phyloP scores from a whole-genome alignment of 1,284 basidiomycete genomes.

The Ceratobasidium papillatum region DNA sequence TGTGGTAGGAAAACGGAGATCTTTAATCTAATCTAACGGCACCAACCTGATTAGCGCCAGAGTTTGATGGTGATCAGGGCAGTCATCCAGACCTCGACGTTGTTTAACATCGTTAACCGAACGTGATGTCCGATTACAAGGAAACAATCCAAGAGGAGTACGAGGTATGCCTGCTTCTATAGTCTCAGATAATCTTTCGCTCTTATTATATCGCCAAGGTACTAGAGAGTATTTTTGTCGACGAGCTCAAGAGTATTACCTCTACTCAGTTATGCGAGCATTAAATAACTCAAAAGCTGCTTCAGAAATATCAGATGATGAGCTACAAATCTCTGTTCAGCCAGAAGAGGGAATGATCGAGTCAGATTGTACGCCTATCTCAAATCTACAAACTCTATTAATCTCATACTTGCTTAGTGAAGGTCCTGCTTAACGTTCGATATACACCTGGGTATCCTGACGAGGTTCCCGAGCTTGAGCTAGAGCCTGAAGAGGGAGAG shows the following conservation, averaged over 20 bases:
- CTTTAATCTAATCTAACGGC: slow-evolving; percentile 46
- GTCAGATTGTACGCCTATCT: slow-evolving; percentile 14
- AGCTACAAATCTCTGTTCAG: slow-evolving; percentile 86
- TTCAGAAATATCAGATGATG: slow-evolving; percentile 84
- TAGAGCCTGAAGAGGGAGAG: slow-evolving; percentile 76
- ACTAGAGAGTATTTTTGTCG: slow-evolving; percentile 94
- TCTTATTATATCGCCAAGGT: slow-evolving; percentile 63
- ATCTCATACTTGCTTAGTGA: slow-evolving; percentile 62
- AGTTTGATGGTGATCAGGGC: slow-evolving; percentile 18
- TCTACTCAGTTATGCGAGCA: slow-evolving; percentile 49
- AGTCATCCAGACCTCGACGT: neutral
- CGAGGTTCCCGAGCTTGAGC: slow-evolving; percentile 74
- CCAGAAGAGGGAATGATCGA: slow-evolving; percentile 70
- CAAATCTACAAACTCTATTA: slow-evolving; percentile 26
- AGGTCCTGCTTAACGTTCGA: slow-evolving; percentile 72
- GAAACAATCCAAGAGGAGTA: slow-evolving; percentile 76
- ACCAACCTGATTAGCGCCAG: slow-evolving; percentile 52
- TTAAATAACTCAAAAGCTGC: slow-evolving; percentile 57
- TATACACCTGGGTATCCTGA: slow-evolving; percentile 80
- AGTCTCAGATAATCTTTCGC: slow-evolving; percentile 23
- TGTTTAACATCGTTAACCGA: slow-evolving; percentile 55
- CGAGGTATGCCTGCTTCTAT: slow-evolving; percentile 65
- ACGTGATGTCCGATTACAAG: slow-evolving; percentile 51
- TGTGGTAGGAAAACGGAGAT: neutral
- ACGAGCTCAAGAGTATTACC: slow-evolving; percentile 88